A percentile compares a stretch with the other conserved stretches of the same genome.
Conservation (phyloP, 129 eudicot species). For the Tanacetum coccineum region DNA sequence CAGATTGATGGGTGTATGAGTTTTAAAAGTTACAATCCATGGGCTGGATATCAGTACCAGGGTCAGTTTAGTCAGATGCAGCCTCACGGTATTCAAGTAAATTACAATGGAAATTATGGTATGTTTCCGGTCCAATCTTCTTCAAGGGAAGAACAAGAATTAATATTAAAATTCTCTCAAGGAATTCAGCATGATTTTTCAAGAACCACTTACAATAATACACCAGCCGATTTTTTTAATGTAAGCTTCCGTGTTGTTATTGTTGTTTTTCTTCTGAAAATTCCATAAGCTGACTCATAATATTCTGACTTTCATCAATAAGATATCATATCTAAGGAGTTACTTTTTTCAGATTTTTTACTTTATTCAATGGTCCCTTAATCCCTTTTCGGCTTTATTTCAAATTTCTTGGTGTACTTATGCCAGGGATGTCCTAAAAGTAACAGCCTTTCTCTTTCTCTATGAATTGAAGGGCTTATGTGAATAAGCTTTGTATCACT, state of each 20-base stretch:
- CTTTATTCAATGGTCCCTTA: conserved; percentile 5
- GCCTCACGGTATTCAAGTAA: conserved; percentile 13
- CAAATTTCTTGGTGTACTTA: conserved; percentile 14
- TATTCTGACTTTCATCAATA: conserved; percentile 3
- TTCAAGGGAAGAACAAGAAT: conserved; percentile 20
- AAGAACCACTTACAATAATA: background rate
- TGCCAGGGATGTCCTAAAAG: conserved; percentile 20
- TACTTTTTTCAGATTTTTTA: background rate
- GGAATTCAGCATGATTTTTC: conserved; percentile 13
- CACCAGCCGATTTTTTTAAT: conserved; percentile 11
- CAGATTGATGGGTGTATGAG: background rate
- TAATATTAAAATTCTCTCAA: conserved; percentile 2
- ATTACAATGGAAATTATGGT: conserved; percentile 16
- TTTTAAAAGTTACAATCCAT: background rate
- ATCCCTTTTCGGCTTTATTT: conserved; percentile 15
- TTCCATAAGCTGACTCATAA: background rate
- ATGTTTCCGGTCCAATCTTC: conserved; percentile 20
- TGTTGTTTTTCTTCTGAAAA: background rate
- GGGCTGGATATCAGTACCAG: conserved; percentile 13
- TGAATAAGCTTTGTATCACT: conserved; percentile 5
- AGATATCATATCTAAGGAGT: background rate
- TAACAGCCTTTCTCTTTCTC: conserved; percentile 6
- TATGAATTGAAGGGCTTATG: background rate
- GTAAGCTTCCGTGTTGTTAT: conserved; percentile 9
- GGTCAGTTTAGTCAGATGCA: conserved; percentile 22